Conservation (phyloP, 1,139 yeast genomes). For the Protomyces arabidopsidicola region DNA sequence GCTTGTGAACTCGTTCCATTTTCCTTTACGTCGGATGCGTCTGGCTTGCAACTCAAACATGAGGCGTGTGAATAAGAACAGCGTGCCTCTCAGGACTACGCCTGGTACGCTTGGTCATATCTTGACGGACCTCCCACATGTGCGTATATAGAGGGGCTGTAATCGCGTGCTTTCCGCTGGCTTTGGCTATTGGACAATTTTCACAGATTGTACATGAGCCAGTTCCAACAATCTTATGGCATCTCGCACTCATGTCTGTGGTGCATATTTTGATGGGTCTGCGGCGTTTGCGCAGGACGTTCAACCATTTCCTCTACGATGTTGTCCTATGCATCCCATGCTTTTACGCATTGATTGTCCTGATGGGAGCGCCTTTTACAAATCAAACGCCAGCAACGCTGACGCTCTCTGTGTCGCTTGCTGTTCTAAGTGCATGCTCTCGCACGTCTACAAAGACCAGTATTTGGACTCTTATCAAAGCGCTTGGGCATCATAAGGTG, state of each 20-base stretch:
- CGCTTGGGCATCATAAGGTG: background rate
- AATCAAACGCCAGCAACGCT: slow-evolving; percentile 2
- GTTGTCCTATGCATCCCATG: background rate
- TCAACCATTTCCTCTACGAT: background rate
- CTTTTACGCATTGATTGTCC: background rate
- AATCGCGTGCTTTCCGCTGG: background rate
- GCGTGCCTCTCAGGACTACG: no score
- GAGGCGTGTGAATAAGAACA: no score
- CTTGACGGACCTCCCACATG: no score
- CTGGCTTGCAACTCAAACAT: no score
- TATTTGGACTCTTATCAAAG: background rate
- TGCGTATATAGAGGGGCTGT: background rate
- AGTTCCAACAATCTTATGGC: background rate
- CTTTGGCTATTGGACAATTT: background rate
- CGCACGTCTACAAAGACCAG: background rate
- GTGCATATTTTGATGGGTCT: background rate
- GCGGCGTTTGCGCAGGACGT: no score
- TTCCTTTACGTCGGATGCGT: no score
- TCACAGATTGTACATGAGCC: background rate
- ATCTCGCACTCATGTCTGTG: background rate
- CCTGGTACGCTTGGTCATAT: no score
- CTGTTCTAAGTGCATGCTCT: background rate
- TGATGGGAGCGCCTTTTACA: slow-evolving; percentile 25
- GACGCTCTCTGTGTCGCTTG: background rate
- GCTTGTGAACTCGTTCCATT: no score